These are phyloP conservation scores for Beauveria sp. DNA, from an alignment of 2,329 filamentous ascomycete species.

Conservation along the genomic window DNA sequence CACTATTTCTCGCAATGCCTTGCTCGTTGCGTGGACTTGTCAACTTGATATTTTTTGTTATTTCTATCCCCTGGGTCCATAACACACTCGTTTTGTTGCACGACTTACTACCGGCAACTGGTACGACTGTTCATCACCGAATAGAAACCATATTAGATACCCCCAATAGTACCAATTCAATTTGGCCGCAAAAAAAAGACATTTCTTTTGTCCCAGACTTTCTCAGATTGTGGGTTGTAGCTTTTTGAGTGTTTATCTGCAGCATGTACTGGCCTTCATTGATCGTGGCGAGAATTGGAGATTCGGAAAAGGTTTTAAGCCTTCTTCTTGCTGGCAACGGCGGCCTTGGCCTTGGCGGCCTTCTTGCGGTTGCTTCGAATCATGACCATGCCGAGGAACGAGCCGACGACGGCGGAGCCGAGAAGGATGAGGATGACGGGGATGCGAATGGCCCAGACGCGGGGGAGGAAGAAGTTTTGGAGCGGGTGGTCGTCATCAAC, in stretches of 20 bases:
- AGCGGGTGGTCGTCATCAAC: conserved; percentile 91
- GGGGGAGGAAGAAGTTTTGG: conserved; percentile 90
- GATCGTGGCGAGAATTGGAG: neutral
- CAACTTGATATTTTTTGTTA: neutral
- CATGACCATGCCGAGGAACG: conserved; percentile 95
- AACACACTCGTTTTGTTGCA: neutral
- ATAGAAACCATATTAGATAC: conserved; percentile 30
- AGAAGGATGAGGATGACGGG: conserved; percentile 93
- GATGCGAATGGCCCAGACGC: conserved; percentile 97
- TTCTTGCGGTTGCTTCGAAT: conserved; percentile 98
- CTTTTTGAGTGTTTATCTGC: conserved; percentile 9
- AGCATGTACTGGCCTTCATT: conserved; percentile 13
- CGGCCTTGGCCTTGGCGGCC: conserved; percentile 83
- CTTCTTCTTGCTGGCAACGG: conserved; percentile 80
- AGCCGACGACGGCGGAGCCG: conserved; percentile 87
- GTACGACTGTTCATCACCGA: conserved; percentile 16
- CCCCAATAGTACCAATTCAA: conserved; percentile 14
- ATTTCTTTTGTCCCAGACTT: neutral
- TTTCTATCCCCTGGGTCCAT: conserved; percentile 2
- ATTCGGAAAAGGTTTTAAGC: conserved; percentile 39
- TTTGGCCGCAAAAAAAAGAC: neutral
- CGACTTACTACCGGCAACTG: neutral
- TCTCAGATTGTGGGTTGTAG: neutral
- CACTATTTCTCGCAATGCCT: neutral
- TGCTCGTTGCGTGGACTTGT: neutral